Evolutionary conservation across 1,139 yeast genomes (phyloP).

Genomic region (Candida sojae): DNA sequence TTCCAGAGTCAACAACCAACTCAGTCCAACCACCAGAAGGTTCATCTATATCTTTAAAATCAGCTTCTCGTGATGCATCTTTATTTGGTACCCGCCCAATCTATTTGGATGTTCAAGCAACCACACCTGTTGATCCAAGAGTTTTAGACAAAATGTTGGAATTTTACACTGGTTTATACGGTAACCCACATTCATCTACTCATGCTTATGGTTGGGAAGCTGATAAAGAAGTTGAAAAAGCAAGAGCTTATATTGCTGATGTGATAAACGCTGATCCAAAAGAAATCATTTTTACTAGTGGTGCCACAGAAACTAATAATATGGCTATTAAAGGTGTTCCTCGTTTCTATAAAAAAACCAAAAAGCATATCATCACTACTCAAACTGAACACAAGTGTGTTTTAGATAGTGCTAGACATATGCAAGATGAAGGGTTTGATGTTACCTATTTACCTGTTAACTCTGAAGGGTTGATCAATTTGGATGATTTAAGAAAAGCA

Average conservation of each 20-base stretch:
- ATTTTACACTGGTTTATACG: conserved; percentile 90
- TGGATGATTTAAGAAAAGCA: conserved; percentile 77
- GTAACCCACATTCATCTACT: conserved; percentile 96
- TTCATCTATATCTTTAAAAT: conserved; percentile 42
- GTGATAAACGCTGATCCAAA: conserved; percentile 93
- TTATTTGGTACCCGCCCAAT: conserved; percentile 77
- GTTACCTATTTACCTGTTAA: conserved; percentile 90
- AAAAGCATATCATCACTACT: conserved; percentile 91
- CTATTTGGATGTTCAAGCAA: conserved; percentile 94
- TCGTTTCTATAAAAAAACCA: conserved; percentile 84
- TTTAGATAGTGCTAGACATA: conserved; percentile 88
- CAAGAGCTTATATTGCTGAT: conserved; percentile 78
- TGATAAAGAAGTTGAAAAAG: conserved; percentile 84
- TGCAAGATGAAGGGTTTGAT: conserved; percentile 96
- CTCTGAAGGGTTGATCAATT: conserved; percentile 73
- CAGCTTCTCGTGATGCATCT: conserved; percentile 48
- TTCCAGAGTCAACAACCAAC: conserved; percentile 7
- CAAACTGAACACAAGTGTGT: conserved; percentile 99
- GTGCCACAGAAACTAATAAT: conserved; percentile 97
- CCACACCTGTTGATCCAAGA: conserved; percentile 97
- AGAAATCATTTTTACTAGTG: conserved; percentile 94
- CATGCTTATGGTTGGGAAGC: conserved; percentile 99
- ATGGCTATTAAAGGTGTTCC: conserved; percentile 96
- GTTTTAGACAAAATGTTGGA: conserved; percentile 92
- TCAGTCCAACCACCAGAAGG: conserved; percentile 44